These are phyloP conservation scores for Penicillium mononematosum DNA, from an alignment of 495 filamentous ascomycete species.

Conservation along the genomic window DNA sequence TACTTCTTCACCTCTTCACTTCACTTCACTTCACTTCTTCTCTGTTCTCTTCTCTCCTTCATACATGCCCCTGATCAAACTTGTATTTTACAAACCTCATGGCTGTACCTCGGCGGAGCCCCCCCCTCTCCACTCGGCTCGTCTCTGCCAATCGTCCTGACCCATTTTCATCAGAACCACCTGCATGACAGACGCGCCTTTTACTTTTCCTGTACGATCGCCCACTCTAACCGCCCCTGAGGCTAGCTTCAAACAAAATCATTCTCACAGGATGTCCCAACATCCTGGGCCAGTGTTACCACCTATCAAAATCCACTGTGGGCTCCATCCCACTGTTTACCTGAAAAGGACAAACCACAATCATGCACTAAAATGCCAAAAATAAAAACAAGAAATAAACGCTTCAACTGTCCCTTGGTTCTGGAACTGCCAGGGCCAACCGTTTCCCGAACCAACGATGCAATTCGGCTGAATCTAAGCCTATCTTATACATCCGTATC, in stretches of 20 bases:
- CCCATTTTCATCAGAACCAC: slow-evolving; percentile 8
- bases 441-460: slow-evolving; percentile 18
- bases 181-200: slow-evolving; percentile 12
- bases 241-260: slow-evolving; percentile 34
- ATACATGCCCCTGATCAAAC: not conserved
- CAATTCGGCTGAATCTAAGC: slow-evolving; percentile 1
- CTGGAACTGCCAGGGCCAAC: slow-evolving; percentile 31
- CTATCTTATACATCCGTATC: not conserved
- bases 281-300: slow-evolving; percentile 26
- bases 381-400: slow-evolving; percentile 13
- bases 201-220: slow-evolving; percentile 18
- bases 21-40: not conserved
- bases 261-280: slow-evolving; percentile 32
- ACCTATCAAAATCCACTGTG: slow-evolving; percentile 25
- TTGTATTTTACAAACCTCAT: slow-evolving; percentile 3
- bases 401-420: slow-evolving; percentile 25
- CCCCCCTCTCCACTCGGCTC: not conserved
- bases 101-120: slow-evolving; percentile 2
- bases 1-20: not conserved
- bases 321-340: slow-evolving; percentile 9
- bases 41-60: not conserved
- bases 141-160: slow-evolving; percentile 6
- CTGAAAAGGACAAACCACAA: slow-evolving; percentile 9
- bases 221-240: slow-evolving; percentile 28
- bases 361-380: slow-evolving; percentile 8